Base-by-base conservation (phyloP, 148 eudicot species). In the Euryodendron excelsum region DNA sequence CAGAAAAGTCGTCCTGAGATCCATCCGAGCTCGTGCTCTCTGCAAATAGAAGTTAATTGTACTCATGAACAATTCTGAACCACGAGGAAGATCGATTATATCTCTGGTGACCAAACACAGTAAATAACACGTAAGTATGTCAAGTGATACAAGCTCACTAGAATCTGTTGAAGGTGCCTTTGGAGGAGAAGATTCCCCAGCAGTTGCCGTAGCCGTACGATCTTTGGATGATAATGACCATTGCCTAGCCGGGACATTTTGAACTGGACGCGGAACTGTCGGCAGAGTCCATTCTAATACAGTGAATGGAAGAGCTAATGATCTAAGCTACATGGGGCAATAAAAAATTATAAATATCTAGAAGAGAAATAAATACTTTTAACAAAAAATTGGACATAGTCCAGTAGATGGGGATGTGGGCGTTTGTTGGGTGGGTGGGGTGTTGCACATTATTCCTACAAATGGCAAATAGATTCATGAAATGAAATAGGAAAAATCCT, bases 261-360 rank as follows among this genome's bases (percentile, higher is more conserved):
- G 86, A 61, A 79, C 77, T 53, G 99, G 97, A 69, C 93, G 86
- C 56, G 99, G 99, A 80, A 93, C 97, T 44, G 99, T 86, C 52
- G 99, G 99, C 75, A 96, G 93, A 77, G 99, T 93, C 99, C 99
- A 96, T 78, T 96, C 99, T 82, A 96, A 81, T 56, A 93, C 99
- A 18, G 99, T 93, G 88, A 96, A 96, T 69, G 99, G 99, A 85
- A 96, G 99, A 80, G 99, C 99, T 87, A 96, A 90, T 77, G 99
- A 96, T 86, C 99, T 91, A 80, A 96, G 92, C 99, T 96, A 95
- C 88, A 83, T 44, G 39, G 37, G 47, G 63, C 28, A 73, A 63
- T 20, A 78, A 50, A 58, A 62, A 9, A 72, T 20, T 34, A 72
- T 59, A 80, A 67, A 59, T 25, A 78, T 78, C 70, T 60, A 77